Conservation (phyloP, 805 yeast genomes). For the Groenewaldozyma tartarivorans region DNA sequence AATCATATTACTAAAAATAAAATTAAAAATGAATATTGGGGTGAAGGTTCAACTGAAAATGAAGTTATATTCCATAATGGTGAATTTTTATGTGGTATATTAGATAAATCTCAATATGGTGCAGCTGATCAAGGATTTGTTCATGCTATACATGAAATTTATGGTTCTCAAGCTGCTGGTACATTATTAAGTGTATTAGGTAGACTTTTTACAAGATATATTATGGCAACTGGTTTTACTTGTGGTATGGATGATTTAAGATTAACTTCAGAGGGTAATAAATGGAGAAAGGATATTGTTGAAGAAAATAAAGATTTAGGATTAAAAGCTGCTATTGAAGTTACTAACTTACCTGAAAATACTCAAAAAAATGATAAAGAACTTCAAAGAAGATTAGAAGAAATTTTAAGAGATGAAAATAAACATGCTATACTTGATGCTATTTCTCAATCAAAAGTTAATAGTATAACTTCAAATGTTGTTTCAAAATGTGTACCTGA, state of each 20-base stretch:
- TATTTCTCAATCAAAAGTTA: conserved; percentile 86
- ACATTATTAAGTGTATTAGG: conserved; percentile 87
- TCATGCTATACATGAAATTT: conserved; percentile 91
- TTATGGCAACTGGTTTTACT: conserved; percentile 85
- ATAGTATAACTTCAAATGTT: conserved; percentile 86
- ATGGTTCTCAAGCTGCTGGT: conserved; percentile 87
- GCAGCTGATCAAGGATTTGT: conserved; percentile 95
- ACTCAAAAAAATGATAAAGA: conserved; percentile 54
- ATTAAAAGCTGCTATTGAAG: conserved; percentile 88
- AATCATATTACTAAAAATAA: conserved; percentile 78
- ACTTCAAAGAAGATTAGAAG: conserved; percentile 80
- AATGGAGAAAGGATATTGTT: conserved; percentile 78
- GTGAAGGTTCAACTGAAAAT: conserved; percentile 72
- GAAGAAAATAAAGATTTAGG: conserved; percentile 74
- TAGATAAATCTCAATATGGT: conserved; percentile 98
- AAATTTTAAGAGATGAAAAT: conserved; percentile 85
- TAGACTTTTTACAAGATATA: conserved; percentile 87
- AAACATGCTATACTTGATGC: conserved; percentile 94
- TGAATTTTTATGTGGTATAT: conserved; percentile 79
- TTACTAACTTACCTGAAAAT: conserved; percentile 61
- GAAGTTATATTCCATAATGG: conserved; percentile 81
- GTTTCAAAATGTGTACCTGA: conserved; percentile 91
- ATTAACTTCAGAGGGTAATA: conserved; percentile 82
- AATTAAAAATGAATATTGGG: conserved; percentile 93
- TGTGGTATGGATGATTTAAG: conserved; percentile 99